These are phyloP conservation scores for Malus fusca DNA, from an alignment of 306 rosid species.

Conservation along the genomic window DNA sequence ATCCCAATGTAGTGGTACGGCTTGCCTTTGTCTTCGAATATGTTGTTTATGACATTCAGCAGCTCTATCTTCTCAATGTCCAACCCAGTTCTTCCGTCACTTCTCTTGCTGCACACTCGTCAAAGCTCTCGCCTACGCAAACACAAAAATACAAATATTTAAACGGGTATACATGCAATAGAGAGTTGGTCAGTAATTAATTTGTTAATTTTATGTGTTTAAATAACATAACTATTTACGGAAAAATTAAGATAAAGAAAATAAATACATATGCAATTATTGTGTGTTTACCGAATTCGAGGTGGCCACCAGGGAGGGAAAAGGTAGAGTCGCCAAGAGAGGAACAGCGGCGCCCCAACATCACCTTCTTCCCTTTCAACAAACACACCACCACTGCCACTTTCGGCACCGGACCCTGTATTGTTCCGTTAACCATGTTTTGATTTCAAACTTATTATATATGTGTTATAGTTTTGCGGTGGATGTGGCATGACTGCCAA, in stretches of 20 bases:
- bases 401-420: neutral
- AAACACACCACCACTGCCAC: conserved; percentile 22
- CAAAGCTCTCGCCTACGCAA: conserved; percentile 67
- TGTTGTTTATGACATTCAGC: conserved; percentile 43
- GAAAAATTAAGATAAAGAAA: neutral
- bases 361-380: conserved; percentile 6
- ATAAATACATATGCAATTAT: neutral
- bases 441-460: neutral
- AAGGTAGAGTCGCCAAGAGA: conserved; percentile 30
- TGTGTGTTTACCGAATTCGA: conserved; percentile 20
- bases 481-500: neutral
- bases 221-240: neutral
- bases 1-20: conserved; percentile 54
- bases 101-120: conserved; percentile 63
- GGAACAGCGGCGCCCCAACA: conserved; percentile 18
- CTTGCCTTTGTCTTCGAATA: conserved; percentile 34
- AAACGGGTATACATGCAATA: neutral
- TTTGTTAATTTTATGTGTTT: neutral
- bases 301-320: conserved; percentile 42
- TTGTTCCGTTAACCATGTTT: neutral
- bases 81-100: conserved; percentile 74
- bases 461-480: neutral
- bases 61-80: conserved; percentile 35
- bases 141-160: neutral
- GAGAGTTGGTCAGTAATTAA: neutral